Percentiles rank a stretch among this genome's conserved stretches.
These are phyloP conservation scores for Hemisphaericaspora lyxosophila DNA, from an alignment of 1,139 yeast genomes.

Conservation along the genomic window DNA sequence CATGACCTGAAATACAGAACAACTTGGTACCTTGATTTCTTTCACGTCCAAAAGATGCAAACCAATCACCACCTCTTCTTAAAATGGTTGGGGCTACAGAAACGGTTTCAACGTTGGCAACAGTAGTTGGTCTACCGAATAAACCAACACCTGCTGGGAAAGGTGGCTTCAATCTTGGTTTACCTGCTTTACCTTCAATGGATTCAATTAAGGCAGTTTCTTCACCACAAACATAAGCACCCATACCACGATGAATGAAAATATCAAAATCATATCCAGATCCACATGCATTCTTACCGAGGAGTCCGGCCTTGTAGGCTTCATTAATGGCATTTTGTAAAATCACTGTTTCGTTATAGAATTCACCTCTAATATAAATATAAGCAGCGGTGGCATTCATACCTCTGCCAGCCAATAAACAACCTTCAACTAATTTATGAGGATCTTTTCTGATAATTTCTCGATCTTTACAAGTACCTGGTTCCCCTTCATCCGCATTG, in stretches of 20 bases:
- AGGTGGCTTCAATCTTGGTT: slow-evolving; percentile 90
- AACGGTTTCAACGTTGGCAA: slow-evolving; percentile 85
- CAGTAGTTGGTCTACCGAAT: slow-evolving; percentile 87
- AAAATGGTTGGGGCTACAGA: slow-evolving; percentile 85
- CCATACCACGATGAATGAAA: slow-evolving; percentile 85
- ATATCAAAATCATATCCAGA: slow-evolving; percentile 82
- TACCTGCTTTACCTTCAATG: slow-evolving; percentile 87
- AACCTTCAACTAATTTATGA: slow-evolving; percentile 85
- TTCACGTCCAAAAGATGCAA: slow-evolving; percentile 77
- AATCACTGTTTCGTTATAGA: slow-evolving; percentile 70
- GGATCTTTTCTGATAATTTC: slow-evolving; percentile 89
- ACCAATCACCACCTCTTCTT: slow-evolving; percentile 89
- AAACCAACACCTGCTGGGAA: slow-evolving; percentile 93
- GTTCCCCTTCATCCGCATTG: slow-evolving; percentile 93
- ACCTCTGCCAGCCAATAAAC: slow-evolving; percentile 82
- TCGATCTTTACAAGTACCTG: slow-evolving; percentile 89
- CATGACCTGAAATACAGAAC: slow-evolving; percentile 85
- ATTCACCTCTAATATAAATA: slow-evolving; percentile 86
- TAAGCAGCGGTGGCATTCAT: slow-evolving; percentile 94
- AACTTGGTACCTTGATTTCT: slow-evolving; percentile 80
- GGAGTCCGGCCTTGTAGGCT: slow-evolving; percentile 75
- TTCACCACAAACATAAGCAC: slow-evolving; percentile 89
- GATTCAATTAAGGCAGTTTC: slow-evolving; percentile 87
- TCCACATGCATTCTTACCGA: slow-evolving; percentile 85
- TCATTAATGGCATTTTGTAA: slow-evolving; percentile 81